Conservation (phyloP, 148 eudicot genomes). For the Cornus florida region DNA sequence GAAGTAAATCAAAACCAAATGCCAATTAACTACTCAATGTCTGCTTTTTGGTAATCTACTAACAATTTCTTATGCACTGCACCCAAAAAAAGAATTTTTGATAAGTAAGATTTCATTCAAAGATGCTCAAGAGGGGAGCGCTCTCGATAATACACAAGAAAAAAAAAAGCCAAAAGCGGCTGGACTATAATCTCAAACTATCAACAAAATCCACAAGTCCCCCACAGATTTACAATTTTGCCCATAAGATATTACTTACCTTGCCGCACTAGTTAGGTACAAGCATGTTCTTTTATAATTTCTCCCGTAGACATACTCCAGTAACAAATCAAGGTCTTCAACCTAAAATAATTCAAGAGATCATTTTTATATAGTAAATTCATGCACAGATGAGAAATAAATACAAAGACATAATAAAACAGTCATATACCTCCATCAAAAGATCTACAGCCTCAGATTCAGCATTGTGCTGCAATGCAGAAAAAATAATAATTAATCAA, state of each 20-base stretch:
- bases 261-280: conserved; percentile 78
- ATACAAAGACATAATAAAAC: background rate
- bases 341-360: conserved; percentile 43
- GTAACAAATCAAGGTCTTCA: conserved; percentile 75
- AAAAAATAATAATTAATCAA: background rate
- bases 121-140: too few relatives aligned
- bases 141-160: too few relatives aligned
- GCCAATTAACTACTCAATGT: background rate
- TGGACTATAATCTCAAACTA: too few relatives aligned
- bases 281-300: conserved; percentile 79
- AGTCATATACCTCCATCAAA: conserved; percentile 87
- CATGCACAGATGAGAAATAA: background rate
- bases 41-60: background rate
- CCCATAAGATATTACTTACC: conserved; percentile 42
- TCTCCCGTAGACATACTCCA: conserved; percentile 65
- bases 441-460: conserved; percentile 98
- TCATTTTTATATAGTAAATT: background rate
- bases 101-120: too few relatives aligned
- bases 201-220: too few relatives aligned
- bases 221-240: too few relatives aligned
- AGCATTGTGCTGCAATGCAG: conserved; percentile 85
- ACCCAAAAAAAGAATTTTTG: background rate
- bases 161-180: too few relatives aligned
- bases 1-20: background rate
- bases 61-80: background rate